Percentiles rank a stretch among this genome's conserved stretches.
phyloP scores from a whole-genome alignment of 2,329 filamentous ascomycete species.

The Aspergillus neotritici region DNA sequence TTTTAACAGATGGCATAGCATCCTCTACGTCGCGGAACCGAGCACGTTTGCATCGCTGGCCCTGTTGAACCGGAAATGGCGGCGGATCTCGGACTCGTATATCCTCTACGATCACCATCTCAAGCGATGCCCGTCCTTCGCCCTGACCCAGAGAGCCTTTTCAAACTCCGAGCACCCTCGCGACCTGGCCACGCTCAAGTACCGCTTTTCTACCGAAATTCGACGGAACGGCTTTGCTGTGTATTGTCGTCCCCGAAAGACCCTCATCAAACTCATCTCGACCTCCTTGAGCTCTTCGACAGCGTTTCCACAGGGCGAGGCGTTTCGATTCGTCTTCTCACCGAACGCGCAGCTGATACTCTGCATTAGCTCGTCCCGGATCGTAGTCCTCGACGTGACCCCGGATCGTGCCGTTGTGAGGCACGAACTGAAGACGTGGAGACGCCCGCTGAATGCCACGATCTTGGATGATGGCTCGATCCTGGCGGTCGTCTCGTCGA shows the following conservation, averaged over 20 bases:
- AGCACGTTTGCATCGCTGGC: slow-evolving; percentile 44
- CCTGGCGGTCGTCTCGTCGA: slow-evolving; percentile 72
- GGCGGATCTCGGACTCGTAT: slow-evolving; percentile 37
- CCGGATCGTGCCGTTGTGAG: slow-evolving; percentile 57
- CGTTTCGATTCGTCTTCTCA: slow-evolving; percentile 77
- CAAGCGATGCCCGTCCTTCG: slow-evolving; percentile 39
- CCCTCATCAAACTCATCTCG: slow-evolving; percentile 72
- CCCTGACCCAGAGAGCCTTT: slow-evolving; percentile 32
- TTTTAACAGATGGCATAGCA: slow-evolving; percentile 32
- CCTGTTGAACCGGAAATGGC: slow-evolving; percentile 43
- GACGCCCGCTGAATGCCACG: slow-evolving; percentile 69
- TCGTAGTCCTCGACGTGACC: slow-evolving; percentile 69
- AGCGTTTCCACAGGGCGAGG: slow-evolving; percentile 71
- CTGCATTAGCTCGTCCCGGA: slow-evolving; percentile 78
- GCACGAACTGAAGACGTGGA: slow-evolving; percentile 72
- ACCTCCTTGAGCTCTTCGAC: slow-evolving; percentile 79
- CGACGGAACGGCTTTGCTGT: slow-evolving; percentile 73
- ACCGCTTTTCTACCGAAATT: slow-evolving; percentile 62
- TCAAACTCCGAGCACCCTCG: slow-evolving; percentile 36
- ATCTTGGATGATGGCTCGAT: slow-evolving; percentile 72
- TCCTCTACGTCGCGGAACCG: slow-evolving; percentile 43
- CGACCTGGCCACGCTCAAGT: slow-evolving; percentile 56
- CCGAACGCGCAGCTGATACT: slow-evolving; percentile 68
- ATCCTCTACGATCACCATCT: slow-evolving; percentile 45
- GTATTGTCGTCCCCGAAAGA: slow-evolving; percentile 64